Conservation (phyloP, 2,329 filamentous ascomycete species). For the Thermoascus crustaceus region DNA sequence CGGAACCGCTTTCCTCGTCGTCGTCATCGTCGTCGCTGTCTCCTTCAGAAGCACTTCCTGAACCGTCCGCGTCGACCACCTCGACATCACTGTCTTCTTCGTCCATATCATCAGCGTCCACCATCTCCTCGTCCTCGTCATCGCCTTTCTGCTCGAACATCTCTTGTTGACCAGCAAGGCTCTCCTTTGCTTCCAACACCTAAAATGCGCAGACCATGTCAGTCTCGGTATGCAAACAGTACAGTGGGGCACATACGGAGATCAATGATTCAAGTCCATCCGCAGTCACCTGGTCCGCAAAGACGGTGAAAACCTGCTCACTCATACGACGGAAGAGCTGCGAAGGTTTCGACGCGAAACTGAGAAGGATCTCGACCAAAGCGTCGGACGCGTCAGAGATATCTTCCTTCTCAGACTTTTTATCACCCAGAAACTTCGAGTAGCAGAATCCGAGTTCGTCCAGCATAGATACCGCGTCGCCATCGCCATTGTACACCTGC, state of each 20-base stretch:
- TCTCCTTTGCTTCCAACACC: slow-evolving; percentile 72
- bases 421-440: slow-evolving; percentile 49
- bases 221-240: background rate
- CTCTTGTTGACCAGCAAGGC: slow-evolving; percentile 70
- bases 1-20: slow-evolving; percentile 20
- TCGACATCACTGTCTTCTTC: slow-evolving; percentile 35
- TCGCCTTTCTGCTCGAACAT: slow-evolving; percentile 69
- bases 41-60: too few relatives aligned
- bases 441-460: slow-evolving; percentile 73
- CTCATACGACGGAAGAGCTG: slow-evolving; percentile 77
- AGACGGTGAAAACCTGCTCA: slow-evolving; percentile 78
- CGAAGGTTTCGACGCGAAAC: slow-evolving; percentile 78
- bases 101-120: slow-evolving; percentile 36
- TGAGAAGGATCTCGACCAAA: slow-evolving; percentile 80
- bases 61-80: slow-evolving; percentile 34
- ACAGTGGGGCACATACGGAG: slow-evolving; percentile 24
- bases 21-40: slow-evolving; percentile 10
- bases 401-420: slow-evolving; percentile 46
- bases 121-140: slow-evolving; percentile 48
- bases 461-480: slow-evolving; percentile 74
- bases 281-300: slow-evolving; percentile 64
- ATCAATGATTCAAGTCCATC: slow-evolving; percentile 61
- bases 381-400: slow-evolving; percentile 52
- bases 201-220: slow-evolving; percentile 40
- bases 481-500: slow-evolving; percentile 82